Evolutionary conservation across 306 rosid genomes (phyloP).

Genomic region (Parietaria judaica): DNA sequence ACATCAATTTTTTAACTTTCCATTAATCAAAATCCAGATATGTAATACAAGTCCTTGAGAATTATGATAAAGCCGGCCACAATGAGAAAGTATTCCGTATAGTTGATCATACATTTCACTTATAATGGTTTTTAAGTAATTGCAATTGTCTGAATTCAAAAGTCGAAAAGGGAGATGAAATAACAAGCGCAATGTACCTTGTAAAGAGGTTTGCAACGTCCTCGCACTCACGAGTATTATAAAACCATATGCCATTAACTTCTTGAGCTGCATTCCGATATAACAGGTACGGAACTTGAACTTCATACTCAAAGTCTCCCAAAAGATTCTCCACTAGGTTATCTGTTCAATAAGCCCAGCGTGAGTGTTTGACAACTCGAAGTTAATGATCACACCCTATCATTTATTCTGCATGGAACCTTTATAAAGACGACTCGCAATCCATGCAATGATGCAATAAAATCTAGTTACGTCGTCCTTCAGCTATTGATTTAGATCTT

Average conservation of each 20-base stretch:
- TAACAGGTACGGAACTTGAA: conserved; percentile 76
- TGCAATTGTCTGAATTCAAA: background rate
- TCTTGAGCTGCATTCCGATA: conserved; percentile 90
- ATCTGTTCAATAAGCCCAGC: conserved; percentile 38
- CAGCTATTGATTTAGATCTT: too few species aligned
- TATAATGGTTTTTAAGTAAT: background rate
- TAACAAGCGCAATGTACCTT: conserved; percentile 35
- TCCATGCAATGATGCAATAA: too few species aligned
- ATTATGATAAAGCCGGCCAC: background rate
- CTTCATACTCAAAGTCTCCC: conserved; percentile 91
- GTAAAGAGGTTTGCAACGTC: conserved; percentile 89
- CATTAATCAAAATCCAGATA: background rate
- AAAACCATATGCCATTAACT: conserved; percentile 98
- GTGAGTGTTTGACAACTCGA: background rate
- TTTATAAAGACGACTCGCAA: too few species aligned
- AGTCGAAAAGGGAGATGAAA: background rate
- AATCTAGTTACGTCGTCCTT: too few species aligned
- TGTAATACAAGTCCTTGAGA: background rate
- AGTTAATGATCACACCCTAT: background rate
- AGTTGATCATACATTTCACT: too few species aligned
- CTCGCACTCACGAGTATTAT: conserved; percentile 81
- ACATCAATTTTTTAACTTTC: background rate
- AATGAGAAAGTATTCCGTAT: background rate
- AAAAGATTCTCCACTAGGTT: conserved; percentile 90
- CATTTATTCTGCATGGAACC: too few species aligned